phyloP scores from a whole-genome alignment of 1,139 yeast genomes.

The Pichia sp. region DNA sequence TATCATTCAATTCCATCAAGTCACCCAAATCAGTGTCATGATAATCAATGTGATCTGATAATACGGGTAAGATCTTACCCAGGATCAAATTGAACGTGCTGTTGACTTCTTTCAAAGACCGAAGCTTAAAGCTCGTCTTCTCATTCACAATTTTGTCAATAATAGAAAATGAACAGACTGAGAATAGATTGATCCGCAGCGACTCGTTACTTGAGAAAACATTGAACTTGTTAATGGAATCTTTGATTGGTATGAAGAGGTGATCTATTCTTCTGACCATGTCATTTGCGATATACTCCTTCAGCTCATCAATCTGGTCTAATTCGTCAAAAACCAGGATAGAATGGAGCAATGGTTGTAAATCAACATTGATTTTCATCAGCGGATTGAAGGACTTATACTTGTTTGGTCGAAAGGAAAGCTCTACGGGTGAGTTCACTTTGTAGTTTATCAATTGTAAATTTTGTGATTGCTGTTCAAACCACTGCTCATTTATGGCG shows the following conservation, averaged over 20 bases:
- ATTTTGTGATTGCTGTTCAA: slow-evolving; percentile 36
- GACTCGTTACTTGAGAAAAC: slow-evolving; percentile 32
- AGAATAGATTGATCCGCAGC: slow-evolving; percentile 54
- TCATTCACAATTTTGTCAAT: slow-evolving; percentile 65
- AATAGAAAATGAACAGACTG: slow-evolving; percentile 71
- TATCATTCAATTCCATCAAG: slow-evolving; percentile 46
- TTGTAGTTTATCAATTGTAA: slow-evolving; percentile 54
- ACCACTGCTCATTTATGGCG: slow-evolving; percentile 59
- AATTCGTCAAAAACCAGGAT: slow-evolving; percentile 76
- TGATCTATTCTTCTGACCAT: slow-evolving; percentile 69
- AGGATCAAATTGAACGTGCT: slow-evolving; percentile 76
- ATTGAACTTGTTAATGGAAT: slow-evolving; percentile 23
- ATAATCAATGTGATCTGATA: slow-evolving; percentile 29
- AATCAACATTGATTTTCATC: slow-evolving; percentile 46
- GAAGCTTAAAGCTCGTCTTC: slow-evolving; percentile 51
- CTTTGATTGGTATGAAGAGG: slow-evolving; percentile 44
- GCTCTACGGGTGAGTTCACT: slow-evolving; percentile 81
- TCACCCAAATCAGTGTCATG: slow-evolving; percentile 34
- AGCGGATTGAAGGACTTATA: slow-evolving; percentile 39
- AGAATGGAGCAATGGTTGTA: slow-evolving; percentile 76
- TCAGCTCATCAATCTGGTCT: slow-evolving; percentile 57
- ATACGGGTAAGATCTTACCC: slow-evolving; percentile 49
- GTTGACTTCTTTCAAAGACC: slow-evolving; percentile 55
- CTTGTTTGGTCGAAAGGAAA: slow-evolving; percentile 32
- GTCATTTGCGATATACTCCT: slow-evolving; percentile 65